These are phyloP conservation scores for Jackrogersella minutella DNA, from an alignment of 495 filamentous ascomycete species.

Conservation along the genomic window DNA sequence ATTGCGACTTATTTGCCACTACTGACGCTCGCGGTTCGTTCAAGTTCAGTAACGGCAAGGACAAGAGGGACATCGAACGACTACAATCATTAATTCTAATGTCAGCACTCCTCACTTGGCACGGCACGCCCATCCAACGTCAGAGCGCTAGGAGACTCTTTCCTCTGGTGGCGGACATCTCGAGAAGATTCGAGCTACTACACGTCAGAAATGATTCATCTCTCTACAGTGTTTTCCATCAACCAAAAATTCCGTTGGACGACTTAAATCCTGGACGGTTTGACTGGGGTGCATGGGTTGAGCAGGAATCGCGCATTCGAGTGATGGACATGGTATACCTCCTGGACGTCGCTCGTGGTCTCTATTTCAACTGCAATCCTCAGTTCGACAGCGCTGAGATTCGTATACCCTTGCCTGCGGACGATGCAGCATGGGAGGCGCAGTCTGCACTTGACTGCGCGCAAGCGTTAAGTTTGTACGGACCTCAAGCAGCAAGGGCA, in stretches of 20 bases:
- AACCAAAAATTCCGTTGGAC: constrained; percentile 49
- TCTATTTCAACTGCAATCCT: constrained; percentile 69
- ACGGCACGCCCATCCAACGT: constrained; percentile 66
- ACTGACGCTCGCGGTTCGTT: constrained; percentile 44
- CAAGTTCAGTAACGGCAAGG: constrained; percentile 46
- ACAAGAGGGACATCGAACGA: constrained; percentile 61
- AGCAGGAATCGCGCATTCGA: constrained; percentile 71
- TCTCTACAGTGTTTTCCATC: constrained; percentile 55
- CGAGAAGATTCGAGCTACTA: constrained; percentile 59
- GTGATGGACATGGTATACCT: constrained; percentile 68
- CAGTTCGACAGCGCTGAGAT: constrained; percentile 66
- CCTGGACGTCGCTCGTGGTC: constrained; percentile 63
- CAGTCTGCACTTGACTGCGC: constrained; percentile 62
- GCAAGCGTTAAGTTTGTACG: constrained; percentile 65
- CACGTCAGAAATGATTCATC: constrained; percentile 49
- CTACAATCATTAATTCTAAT: constrained; percentile 66
- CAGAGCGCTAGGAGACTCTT: constrained; percentile 62
- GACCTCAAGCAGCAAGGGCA: constrained; percentile 51
- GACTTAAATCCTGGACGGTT: constrained; percentile 52
- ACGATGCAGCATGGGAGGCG: constrained; percentile 74
- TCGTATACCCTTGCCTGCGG: constrained; percentile 66
- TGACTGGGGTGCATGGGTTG: constrained; percentile 69
- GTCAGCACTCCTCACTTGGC: constrained; percentile 67
- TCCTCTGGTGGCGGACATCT: constrained; percentile 59
- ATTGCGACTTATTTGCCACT: constrained; percentile 56